phyloP scores from a whole-genome alignment of 345 rosid species.

The Carallia brachiata region DNA sequence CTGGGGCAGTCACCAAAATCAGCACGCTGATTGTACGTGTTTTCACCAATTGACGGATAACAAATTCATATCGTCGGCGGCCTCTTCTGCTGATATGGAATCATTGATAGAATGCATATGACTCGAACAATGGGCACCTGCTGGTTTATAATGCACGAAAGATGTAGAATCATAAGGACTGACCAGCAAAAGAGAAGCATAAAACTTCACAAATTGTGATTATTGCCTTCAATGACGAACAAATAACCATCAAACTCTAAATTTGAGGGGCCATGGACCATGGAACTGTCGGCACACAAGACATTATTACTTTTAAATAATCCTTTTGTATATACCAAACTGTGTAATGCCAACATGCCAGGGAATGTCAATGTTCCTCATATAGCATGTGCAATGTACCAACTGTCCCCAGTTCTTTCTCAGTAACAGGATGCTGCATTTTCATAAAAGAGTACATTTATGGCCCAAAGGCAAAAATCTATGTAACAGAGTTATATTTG shows the following conservation, averaged over 20 bases:
- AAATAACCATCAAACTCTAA: neutral
- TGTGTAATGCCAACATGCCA: neutral
- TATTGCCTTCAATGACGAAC: neutral
- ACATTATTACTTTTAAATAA: no score
- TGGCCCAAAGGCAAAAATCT: neutral
- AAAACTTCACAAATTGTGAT: neutral
- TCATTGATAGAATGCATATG: conserved; percentile 82
- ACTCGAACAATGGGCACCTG: conserved; percentile 76
- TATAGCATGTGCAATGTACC: neutral
- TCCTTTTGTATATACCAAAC: neutral
- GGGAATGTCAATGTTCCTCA: neutral
- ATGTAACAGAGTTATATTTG: neutral
- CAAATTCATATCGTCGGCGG: conserved; percentile 74
- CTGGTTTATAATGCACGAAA: conserved; percentile 4
- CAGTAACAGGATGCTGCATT: neutral
- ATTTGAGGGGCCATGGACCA: neutral
- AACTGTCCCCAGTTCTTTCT: neutral
- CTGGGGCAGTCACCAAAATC: conserved; percentile 80
- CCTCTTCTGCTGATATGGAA: conserved; percentile 74
- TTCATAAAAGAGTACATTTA: neutral
- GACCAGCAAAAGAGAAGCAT: conserved; percentile 5
- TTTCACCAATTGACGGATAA: conserved; percentile 69
- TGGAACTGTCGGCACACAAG: no score
- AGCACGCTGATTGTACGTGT: conserved; percentile 61
- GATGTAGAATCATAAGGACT: neutral